Evolutionary conservation across 169 alveolate species (phyloP).

Genomic region (Plasmodium vivax): DNA sequence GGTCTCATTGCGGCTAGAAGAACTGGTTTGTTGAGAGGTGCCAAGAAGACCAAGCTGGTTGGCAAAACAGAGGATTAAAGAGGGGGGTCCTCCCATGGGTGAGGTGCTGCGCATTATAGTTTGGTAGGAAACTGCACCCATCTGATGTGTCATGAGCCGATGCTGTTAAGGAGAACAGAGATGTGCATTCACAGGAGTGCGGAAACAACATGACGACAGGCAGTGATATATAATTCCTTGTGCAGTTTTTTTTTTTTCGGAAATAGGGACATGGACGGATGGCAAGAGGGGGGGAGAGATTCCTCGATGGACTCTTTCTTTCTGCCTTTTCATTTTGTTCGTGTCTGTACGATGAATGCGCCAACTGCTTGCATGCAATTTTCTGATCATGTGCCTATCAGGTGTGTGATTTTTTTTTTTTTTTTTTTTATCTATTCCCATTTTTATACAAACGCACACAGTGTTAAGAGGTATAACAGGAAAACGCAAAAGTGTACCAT

Average conservation of each 20-base stretch:
- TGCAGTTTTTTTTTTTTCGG: background rate
- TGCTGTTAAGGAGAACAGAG: background rate
- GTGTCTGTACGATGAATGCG: background rate
- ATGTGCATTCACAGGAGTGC: background rate
- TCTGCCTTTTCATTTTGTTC: background rate
- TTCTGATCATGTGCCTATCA: background rate
- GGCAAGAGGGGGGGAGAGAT: background rate
- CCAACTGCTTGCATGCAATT: background rate
- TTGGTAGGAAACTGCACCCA: too few species aligned
- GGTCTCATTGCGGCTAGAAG: conserved; percentile 99
- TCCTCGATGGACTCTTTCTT: background rate
- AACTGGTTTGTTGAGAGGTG: conserved; percentile 99
- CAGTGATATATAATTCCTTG: background rate
- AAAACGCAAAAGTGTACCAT: background rate
- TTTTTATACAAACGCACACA: background rate
- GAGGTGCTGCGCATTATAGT: background rate
- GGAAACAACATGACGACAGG: background rate
- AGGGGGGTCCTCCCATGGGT: background rate
- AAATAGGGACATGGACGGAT: background rate
- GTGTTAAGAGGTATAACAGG: background rate
- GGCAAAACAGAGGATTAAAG: conserved; percentile 72
- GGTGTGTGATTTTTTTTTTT: conserved; percentile 1
- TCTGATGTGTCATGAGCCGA: too few species aligned
- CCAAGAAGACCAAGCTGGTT: conserved; percentile 88
- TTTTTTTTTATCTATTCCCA: background rate